phyloP scores from a whole-genome alignment of 2,329 filamentous ascomycete species.

The Neofusicoccum kwambonambiense region DNA sequence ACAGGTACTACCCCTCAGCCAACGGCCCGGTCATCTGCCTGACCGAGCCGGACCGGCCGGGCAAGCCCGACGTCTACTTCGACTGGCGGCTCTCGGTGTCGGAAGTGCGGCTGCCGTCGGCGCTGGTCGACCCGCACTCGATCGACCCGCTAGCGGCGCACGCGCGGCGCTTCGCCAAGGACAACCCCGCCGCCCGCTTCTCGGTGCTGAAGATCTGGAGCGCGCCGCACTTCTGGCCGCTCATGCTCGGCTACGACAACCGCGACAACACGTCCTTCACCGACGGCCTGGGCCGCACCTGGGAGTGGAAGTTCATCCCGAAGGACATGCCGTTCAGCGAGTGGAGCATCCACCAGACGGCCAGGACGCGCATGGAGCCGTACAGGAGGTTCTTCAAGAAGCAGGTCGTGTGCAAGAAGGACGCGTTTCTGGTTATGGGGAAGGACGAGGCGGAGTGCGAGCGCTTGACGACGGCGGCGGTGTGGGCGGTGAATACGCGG shows the following conservation, averaged over 20 bases:
- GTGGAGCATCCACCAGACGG: conserved; percentile 44
- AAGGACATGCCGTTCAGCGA: conserved; percentile 48
- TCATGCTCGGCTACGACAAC: conserved; percentile 44
- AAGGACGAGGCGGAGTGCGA: conserved; percentile 42
- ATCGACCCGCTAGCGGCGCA: conserved; percentile 35
- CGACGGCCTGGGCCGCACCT: conserved; percentile 45
- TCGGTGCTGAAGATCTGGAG: conserved; percentile 49
- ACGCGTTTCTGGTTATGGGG: conserved; percentile 50
- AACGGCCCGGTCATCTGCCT: conserved; percentile 40
- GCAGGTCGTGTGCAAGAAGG: conserved; percentile 39
- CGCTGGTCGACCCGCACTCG: conserved; percentile 34
- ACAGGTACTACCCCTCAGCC: conserved; percentile 19
- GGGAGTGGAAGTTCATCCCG: conserved; percentile 50
- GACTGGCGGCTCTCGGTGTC: conserved; percentile 36
- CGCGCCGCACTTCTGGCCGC: conserved; percentile 50
- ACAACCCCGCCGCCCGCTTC: conserved; percentile 37
- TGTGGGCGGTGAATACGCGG: conserved; percentile 49
- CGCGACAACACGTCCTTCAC: conserved; percentile 39
- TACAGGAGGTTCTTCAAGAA: conserved; percentile 29
- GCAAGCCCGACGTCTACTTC: conserved; percentile 44
- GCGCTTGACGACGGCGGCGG: conserved; percentile 39
- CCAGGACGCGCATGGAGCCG: conserved; percentile 32
- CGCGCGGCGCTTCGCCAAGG: conserved; percentile 32
- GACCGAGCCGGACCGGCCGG: conserved; percentile 36
- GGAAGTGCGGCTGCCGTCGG: conserved; percentile 24